Base-by-base conservation (phyloP, 2,329 filamentous ascomycete species). In the Fusarium xylarioides region DNA sequence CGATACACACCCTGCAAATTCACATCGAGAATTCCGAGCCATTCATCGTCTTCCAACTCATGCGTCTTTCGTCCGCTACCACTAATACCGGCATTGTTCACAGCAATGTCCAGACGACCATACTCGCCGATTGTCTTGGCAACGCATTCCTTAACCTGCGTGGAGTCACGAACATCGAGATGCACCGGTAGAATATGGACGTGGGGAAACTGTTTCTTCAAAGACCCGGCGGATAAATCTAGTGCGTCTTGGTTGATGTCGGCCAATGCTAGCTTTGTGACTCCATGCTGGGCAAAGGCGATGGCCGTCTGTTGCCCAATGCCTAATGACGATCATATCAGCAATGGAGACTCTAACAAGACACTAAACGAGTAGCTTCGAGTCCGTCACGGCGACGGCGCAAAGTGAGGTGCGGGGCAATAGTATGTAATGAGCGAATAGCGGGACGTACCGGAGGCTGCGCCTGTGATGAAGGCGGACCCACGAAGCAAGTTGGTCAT, bases 1-100 rank as follows among this genome's bases (percentile, higher is more conserved):
- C 88, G 80, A 84, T 87, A 90, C 1, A 90, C 85, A 8, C 88
- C 89, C 47, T 85, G 85, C 28, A 89, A 81, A 68, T 91, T 88
- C 50, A 90, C 80, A 63, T 85, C 82, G 7, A 90, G 73, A 2
- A 90, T 82, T 11, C 82, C 81, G 43, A 85, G 77, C 83, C 87
- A 90, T 49, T 88, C 86, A 2, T 81, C 81, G 55, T 86, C 81
- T 2, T 80, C 78, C 44, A 84, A 75, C 63, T 88, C 82, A 61
- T 88, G 83, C 1, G 87, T 89, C 4, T 79, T 78, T 21, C 75
- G 78, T 34, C 82, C 78, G 2, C 75, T 74, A 2, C 86, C 86
- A 11, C 80, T 80, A 32, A 90, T 83, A 5, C 88, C 88, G 4
- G 88, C 88, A 46, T 87, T 86, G 74, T 90, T 89, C 55, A 90